Evolutionary conservation across 2,329 filamentous ascomycete genomes (phyloP), one percentile per base, ranked within the genome.

Genomic region (Aureobasidium sp.): DNA sequence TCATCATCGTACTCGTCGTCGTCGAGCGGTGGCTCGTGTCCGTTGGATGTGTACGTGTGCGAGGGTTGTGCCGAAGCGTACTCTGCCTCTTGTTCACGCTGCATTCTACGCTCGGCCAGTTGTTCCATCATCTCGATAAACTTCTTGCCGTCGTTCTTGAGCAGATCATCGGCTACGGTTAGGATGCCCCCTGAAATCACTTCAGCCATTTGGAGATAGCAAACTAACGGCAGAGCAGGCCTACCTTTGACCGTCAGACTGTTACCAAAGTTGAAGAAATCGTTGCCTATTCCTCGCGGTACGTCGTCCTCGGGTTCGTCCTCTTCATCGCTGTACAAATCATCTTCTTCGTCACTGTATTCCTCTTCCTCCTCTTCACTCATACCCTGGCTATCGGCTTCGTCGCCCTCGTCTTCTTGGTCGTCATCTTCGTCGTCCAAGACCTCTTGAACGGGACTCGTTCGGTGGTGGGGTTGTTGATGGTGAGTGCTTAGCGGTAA

Each of bases 51-150:
- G 54, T 76, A 79, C 27, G 70, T 70, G 73, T 85, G 81, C 65
- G 78, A 77, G 57, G 79, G 75, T 70, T 81, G 80, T 64, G 83
- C 81, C 60, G 86, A 79, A 70, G 85, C 80, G 68, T 84, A 84
- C 67, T 86, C 85, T 54, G 90, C 89, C 71, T 96, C 91, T 76
- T 94, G 92, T 78, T 97, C 93, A 67, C 94, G 87, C 71, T 92
- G 90, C 93, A 99, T 96, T 68, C 94, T 85, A 69, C 93, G 89
- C 77, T 99, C 94, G 38, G 94, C 94, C 68, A 99, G 83, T 77
- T 97, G 93, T 74, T 99, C 94, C 94, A 99, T 99, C 94, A 99
- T 99, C 74, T 99, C 94, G 75, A 99, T 99, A 78, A 99, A 99
- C 71, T 96, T 95, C 75, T 95, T 96, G 69, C 94, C 94, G 75